Evolutionary conservation across 2,329 filamentous ascomycete species (phyloP).

Genomic region (Alternaria ethzedia): DNA sequence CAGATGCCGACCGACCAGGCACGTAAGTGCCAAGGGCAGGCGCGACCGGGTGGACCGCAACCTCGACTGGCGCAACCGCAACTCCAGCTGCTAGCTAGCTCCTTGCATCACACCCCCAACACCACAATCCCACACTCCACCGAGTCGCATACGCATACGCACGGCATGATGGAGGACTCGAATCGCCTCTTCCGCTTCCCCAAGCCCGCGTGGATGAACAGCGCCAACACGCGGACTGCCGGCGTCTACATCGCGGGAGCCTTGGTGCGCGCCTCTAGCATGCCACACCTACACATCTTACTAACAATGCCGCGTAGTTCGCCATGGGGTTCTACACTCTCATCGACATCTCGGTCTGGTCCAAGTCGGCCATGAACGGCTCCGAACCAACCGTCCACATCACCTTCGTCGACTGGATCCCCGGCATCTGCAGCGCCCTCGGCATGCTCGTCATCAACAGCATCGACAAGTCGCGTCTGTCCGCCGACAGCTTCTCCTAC

Average conservation of each 20-base stretch:
- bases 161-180: conserved; percentile 50
- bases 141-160: conserved; percentile 3
- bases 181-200: conserved; percentile 71
- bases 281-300: background rate
- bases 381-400: conserved; percentile 63
- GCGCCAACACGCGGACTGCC: conserved; percentile 65
- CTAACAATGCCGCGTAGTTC: conserved; percentile 58
- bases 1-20: conserved; percentile 3
- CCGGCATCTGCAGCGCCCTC: conserved; percentile 71
- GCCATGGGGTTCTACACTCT: conserved; percentile 73
- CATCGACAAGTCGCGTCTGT: conserved; percentile 71
- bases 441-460: conserved; percentile 77
- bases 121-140: background rate
- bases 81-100: conserved; percentile 14
- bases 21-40: conserved; percentile 21
- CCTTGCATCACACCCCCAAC: conserved; percentile 21
- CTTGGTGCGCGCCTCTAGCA: conserved; percentile 57
- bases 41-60: conserved; percentile 25
- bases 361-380: conserved; percentile 66
- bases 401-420: conserved; percentile 76
- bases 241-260: conserved; percentile 72
- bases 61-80: conserved; percentile 35
- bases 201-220: conserved; percentile 71
- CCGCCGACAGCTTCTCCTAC: conserved; percentile 69
- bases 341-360: conserved; percentile 70